Evolutionary conservation across 176 grass and related monocot genomes (phyloP).

Genomic region (Eragrostis curvula): DNA sequence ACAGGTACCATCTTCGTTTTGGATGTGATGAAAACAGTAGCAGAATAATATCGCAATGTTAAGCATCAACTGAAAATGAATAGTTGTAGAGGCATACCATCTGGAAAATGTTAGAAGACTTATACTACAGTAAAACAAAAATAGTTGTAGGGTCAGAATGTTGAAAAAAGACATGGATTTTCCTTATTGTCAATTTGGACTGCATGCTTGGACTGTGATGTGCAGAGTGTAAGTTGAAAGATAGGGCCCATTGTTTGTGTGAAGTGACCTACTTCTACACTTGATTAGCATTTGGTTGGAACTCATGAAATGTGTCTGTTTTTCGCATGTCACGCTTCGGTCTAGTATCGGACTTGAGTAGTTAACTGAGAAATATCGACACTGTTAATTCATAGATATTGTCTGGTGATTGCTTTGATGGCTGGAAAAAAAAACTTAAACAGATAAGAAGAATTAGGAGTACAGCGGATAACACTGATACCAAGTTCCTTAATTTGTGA

Average conservation of each 20-base stretch:
- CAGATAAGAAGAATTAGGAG: too few relatives aligned
- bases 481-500: not conserved
- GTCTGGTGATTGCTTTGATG: not conserved
- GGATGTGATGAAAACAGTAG: too few relatives aligned
- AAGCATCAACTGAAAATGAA: too few relatives aligned
- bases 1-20: too few relatives aligned
- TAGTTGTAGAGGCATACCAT: not conserved
- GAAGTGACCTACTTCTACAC: slow-evolving; percentile 5
- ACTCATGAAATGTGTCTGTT: slow-evolving; percentile 4
- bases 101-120: not conserved
- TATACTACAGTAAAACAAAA: not conserved
- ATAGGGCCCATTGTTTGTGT: not conserved
- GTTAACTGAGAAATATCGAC: not conserved
- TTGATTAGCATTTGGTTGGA: slow-evolving; percentile 24
- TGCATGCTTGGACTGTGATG: not conserved
- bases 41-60: too few relatives aligned
- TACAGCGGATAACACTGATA: not conserved
- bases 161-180: not conserved
- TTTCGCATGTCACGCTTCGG: not conserved
- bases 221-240: not conserved
- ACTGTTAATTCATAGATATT: not conserved
- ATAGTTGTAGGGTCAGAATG: not conserved
- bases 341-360: not conserved
- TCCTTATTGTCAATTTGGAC: not conserved
- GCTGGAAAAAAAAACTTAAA: not conserved